Evolutionary conservation across 2,329 filamentous ascomycete species (phyloP).

Genomic region (Alternaria sp.): DNA sequence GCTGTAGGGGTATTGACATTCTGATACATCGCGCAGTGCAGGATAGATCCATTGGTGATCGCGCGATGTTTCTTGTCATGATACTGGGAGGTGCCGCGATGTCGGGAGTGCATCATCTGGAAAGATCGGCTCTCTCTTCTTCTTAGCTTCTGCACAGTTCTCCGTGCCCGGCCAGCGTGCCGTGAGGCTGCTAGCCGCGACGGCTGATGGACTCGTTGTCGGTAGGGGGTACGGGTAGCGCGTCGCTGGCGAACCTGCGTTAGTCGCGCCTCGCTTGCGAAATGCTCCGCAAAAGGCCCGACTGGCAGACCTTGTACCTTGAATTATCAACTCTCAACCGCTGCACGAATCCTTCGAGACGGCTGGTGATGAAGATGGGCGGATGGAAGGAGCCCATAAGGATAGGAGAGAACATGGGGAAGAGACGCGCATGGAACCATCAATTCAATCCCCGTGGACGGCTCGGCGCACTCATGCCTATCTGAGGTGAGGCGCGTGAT

Average conservation of each 20-base stretch:
- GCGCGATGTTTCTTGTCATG: not conserved
- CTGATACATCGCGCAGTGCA: not conserved
- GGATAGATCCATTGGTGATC: not conserved
- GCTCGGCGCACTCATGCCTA: not conserved
- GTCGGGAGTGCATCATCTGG: not conserved
- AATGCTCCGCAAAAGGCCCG: slow-evolving; percentile 10
- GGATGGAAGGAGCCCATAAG: not conserved
- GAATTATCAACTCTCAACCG: not conserved
- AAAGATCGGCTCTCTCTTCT: not conserved
- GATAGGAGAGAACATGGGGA: not conserved
- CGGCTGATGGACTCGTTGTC: not conserved
- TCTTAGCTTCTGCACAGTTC: not conserved
- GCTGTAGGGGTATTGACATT: not conserved
- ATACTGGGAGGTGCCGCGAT: not conserved
- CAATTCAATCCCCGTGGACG: not conserved
- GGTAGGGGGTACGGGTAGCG: slow-evolving; percentile 3
- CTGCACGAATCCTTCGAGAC: not conserved
- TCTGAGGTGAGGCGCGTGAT: not conserved
- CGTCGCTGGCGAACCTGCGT: slow-evolving; percentile 6
- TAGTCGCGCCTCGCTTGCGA: slow-evolving; percentile 4
- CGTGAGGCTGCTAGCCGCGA: not conserved
- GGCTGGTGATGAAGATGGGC: not conserved
- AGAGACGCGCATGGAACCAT: not conserved
- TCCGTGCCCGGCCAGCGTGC: not conserved
- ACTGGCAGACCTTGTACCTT: not conserved